phyloP scores from a whole-genome alignment of 2,329 filamentous ascomycete genomes.

The Teratosphaeria zuluensis region DNA sequence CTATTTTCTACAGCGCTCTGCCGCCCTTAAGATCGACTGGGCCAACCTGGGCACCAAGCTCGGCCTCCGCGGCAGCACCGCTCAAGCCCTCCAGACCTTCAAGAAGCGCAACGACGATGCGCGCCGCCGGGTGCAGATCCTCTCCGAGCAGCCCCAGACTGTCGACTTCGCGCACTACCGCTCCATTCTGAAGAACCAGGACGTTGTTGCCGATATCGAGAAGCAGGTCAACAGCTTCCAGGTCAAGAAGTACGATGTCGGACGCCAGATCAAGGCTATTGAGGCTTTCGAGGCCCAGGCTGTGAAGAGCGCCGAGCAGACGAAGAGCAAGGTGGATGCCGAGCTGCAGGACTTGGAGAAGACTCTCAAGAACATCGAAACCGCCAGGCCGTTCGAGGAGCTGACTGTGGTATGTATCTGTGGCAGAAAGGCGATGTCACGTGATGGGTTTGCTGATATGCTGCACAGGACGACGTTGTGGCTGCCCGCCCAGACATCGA shows the following conservation, averaged over 20 bases:
- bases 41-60: slow-evolving; percentile 87
- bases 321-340: slow-evolving; percentile 89
- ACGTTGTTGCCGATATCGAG: slow-evolving; percentile 93
- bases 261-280: slow-evolving; percentile 92
- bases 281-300: slow-evolving; percentile 97
- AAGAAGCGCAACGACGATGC: slow-evolving; percentile 99
- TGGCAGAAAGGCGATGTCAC: slow-evolving; percentile 7
- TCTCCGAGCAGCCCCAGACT: slow-evolving; percentile 72
- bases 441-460: slow-evolving; percentile 18
- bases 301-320: slow-evolving; percentile 91
- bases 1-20: slow-evolving; percentile 64
- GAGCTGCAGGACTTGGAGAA: slow-evolving; percentile 90
- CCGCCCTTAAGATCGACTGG: slow-evolving; percentile 99
- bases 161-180: slow-evolving; percentile 96
- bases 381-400: slow-evolving; percentile 88
- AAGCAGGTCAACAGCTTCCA: slow-evolving; percentile 87
- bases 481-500: slow-evolving; percentile 93
- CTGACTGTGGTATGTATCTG: slow-evolving; percentile 78
- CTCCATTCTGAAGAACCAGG: slow-evolving; percentile 85
- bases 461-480: slow-evolving; percentile 75
- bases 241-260: slow-evolving; percentile 85
- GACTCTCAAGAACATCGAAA: slow-evolving; percentile 95
- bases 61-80: slow-evolving; percentile 91
- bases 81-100: slow-evolving; percentile 83
- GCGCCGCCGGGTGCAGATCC: slow-evolving; percentile 79